A percentile compares a stretch with the other conserved stretches of the same genome.
These are phyloP conservation scores for Solanum paucissectum DNA, from an alignment of 257 asterid species.

Conservation along the genomic window DNA sequence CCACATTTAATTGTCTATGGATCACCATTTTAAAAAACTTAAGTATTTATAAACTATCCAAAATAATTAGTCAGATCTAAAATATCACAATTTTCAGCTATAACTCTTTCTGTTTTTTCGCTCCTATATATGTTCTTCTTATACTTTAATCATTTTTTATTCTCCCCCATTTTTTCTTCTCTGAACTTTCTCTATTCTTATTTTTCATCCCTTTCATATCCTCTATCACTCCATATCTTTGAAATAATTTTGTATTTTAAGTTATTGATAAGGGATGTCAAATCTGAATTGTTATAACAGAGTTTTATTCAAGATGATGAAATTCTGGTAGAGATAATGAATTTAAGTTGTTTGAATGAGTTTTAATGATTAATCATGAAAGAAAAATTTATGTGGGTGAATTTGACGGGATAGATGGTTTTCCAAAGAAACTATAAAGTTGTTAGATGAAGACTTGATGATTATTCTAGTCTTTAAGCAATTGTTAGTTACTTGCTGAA, in stretches of 20 bases:
- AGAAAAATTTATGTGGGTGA: rapidly evolving
- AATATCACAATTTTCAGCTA: not conserved
- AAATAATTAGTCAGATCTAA: not conserved
- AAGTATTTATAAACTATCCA: not conserved
- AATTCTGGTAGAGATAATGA: too few species aligned
- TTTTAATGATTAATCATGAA: too few species aligned
- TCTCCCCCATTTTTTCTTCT: not conserved
- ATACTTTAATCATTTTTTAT: not conserved
- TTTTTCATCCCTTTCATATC: not conserved
- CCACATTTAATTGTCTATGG: not conserved
- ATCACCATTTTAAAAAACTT: not conserved
- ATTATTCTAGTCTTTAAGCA: too few species aligned
- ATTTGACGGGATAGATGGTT: not conserved
- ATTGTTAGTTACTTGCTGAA: not conserved
- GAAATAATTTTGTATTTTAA: not conserved
- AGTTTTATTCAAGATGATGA: too few species aligned
- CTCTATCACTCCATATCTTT: not conserved
- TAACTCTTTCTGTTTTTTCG: not conserved
- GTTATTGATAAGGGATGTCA: not conserved
- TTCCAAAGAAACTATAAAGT: too few species aligned
- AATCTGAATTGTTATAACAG: not conserved
- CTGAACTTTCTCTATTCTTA: not conserved
- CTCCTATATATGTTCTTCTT: not conserved
- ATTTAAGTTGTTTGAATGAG: not conserved
- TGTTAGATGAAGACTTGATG: not conserved